Evolutionary conservation across 169 alveolate genomes (phyloP), one percentile per base, ranked within the genome.

Genomic region (Eimeria falciformis): DNA sequence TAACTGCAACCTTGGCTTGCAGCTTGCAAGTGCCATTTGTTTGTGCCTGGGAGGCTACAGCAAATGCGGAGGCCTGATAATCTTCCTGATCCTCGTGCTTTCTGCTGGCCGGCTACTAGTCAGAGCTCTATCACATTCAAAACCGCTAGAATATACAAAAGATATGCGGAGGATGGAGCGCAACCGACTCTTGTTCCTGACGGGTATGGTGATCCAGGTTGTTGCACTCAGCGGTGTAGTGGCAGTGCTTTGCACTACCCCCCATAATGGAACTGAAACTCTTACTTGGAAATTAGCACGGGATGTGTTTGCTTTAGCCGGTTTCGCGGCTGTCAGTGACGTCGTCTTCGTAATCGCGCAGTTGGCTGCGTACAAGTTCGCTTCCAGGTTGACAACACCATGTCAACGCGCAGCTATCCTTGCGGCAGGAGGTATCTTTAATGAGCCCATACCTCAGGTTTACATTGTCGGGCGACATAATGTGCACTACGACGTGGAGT

Each of bases 41-140:
- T 1, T 71, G 83, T 71, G 83, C 43, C 83, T 71, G 25, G 53
- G 83, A 2, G 46, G 83, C 50, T 33, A 45, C 83, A 25, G 56
- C 83, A 71, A 21, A 21, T 18, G 83, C 53, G 83, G 58, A 27
- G 53, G 33, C n/a, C 62, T 71, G 37, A 5, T 71, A 56, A 18
- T 71, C 29, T 45, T 71, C 21, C 58, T 71, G 33, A 25, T 56
- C 6, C 56, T 71, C 21, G 58, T 37, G 27, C 21, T 37, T 6
- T 5, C 14, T 21, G 50, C 58, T 18, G 83, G 83, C 29, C 83
- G 83, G 5, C 83, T 71, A 18, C 62, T 71, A 9, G 55, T 45
- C 2, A 62, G 37, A 17, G 29, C 12, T 25, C 29, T 23, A 6
- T 21, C 21, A 6, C 78, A 14, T 65, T n/a, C n/a, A n/a, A n/a